These are phyloP conservation scores for Penicillium sp. DNA, from an alignment of 2,329 filamentous ascomycete genomes.

Conservation along the genomic window DNA sequence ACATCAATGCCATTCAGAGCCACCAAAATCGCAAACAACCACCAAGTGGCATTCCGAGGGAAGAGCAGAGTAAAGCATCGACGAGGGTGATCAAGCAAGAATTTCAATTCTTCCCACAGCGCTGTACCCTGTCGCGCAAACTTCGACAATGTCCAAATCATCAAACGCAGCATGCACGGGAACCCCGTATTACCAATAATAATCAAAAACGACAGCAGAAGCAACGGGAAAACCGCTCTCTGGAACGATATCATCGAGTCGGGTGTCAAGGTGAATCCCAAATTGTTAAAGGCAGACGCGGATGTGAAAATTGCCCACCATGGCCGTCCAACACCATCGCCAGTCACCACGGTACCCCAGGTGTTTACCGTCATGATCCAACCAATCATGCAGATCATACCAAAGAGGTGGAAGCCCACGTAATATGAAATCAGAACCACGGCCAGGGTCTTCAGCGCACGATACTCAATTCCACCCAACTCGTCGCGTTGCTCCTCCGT, in stretches of 20 bases:
- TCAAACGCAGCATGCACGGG: slow-evolving; percentile 88
- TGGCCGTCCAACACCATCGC: slow-evolving; percentile 65
- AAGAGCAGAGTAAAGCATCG: slow-evolving; percentile 96
- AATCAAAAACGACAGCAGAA: slow-evolving; percentile 83
- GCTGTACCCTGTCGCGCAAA: slow-evolving; percentile 69
- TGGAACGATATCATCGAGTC: slow-evolving; percentile 95
- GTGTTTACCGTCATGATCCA: slow-evolving; percentile 73
- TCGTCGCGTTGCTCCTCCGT: slow-evolving; percentile 93
- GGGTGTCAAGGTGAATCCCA: slow-evolving; percentile 90
- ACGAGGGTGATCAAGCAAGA: slow-evolving; percentile 90
- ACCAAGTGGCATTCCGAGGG: slow-evolving; percentile 89
- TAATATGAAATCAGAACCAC: slow-evolving; percentile 80
- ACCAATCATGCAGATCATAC: slow-evolving; percentile 73
- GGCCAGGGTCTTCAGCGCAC: slow-evolving; percentile 84
- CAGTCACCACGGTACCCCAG: slow-evolving; percentile 71
- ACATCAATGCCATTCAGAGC: slow-evolving; percentile 83
- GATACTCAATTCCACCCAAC: slow-evolving; percentile 94
- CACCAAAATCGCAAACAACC: slow-evolving; percentile 86
- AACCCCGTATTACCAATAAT: slow-evolving; percentile 96
- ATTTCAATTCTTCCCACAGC: slow-evolving; percentile 87
- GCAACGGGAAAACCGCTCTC: slow-evolving; percentile 73
- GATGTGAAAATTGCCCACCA: slow-evolving; percentile 96
- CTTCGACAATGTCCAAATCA: slow-evolving; percentile 82
- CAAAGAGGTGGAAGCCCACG: slow-evolving; percentile 80
- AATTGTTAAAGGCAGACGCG: slow-evolving; percentile 88